A percentile compares a stretch with the other conserved stretches of the same genome.
These are phyloP conservation scores for Dissoconium aciculare DNA, from an alignment of 2,329 filamentous ascomycete genomes.

Conservation along the genomic window DNA sequence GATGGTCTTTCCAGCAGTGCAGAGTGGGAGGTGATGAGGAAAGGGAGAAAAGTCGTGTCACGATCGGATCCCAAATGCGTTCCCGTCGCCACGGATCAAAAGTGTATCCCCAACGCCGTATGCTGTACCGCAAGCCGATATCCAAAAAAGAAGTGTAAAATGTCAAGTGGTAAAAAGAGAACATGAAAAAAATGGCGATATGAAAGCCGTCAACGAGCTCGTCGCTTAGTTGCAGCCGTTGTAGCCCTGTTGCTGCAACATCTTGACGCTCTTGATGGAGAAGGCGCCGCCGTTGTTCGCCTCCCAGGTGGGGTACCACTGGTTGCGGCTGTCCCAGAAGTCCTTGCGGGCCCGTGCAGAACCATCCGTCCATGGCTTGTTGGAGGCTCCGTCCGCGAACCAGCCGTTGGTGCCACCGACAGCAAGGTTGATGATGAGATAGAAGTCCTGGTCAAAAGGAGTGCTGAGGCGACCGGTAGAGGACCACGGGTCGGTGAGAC, in stretches of 20 bases:
- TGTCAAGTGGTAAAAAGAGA: too few relatives aligned
- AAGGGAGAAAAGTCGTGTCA: too few relatives aligned
- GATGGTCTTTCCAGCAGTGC: too few relatives aligned
- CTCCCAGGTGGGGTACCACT: conserved; percentile 26
- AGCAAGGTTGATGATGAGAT: conserved; percentile 28
- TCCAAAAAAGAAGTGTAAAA: too few relatives aligned
- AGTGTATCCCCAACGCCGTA: too few relatives aligned
- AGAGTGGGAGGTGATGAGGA: too few relatives aligned
- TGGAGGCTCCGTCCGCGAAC: conserved; percentile 57
- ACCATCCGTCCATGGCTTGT: conserved; percentile 66
- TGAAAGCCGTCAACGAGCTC: too few relatives aligned
- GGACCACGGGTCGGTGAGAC: conserved; percentile 25
- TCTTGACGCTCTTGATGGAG: conserved; percentile 28
- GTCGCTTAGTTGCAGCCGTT: conserved; percentile 27
- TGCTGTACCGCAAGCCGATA: too few relatives aligned
- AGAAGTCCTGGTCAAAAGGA: conserved; percentile 30
- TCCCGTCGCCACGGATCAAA: too few relatives aligned
- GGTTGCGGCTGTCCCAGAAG: conserved; percentile 48
- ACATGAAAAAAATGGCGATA: too few relatives aligned
- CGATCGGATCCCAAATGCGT: too few relatives aligned
- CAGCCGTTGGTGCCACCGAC: conserved; percentile 42
- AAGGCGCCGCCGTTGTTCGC: conserved; percentile 28
- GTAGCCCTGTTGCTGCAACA: conserved; percentile 36
- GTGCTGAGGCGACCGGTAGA: conserved; percentile 24
- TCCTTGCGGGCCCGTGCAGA: conserved; percentile 53